Conservation (phyloP, 192 early-diverging fungal species). For the Allomyces javanicus region DNA sequence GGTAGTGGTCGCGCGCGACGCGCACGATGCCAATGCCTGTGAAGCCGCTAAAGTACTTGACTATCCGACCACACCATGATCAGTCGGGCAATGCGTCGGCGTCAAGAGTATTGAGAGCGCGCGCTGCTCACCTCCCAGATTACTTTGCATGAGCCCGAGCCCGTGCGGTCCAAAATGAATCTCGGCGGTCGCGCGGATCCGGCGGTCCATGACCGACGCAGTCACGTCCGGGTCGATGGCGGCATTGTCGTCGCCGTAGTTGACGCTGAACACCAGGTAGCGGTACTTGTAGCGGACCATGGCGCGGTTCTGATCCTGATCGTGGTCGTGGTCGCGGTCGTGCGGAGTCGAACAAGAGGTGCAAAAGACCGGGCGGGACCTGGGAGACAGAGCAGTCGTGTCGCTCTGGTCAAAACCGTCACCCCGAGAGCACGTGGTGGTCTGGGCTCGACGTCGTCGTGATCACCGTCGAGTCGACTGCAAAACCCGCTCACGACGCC, state of each 20-base stretch:
- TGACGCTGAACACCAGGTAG: conserved; percentile 11
- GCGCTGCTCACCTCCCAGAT: conserved; percentile 1
- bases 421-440: too few species aligned
- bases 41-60: conserved; percentile 15
- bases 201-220: conserved; percentile 1
- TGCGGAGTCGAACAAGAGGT: too few species aligned
- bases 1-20: conserved; percentile 8
- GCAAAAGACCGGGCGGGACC: too few species aligned
- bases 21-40: conserved; percentile 15
- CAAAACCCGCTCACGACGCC: too few species aligned
- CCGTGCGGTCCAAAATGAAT: conserved; percentile 12
- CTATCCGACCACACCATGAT: neutral
- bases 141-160: neutral
- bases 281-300: conserved; percentile 20
- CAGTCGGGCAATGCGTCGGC: neutral
- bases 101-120: too few species aligned
- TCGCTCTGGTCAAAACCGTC: too few species aligned
- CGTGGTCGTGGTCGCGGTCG: too few species aligned
- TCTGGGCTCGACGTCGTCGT: too few species aligned
- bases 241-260: conserved; percentile 2
- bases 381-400: too few species aligned
- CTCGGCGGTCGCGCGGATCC: conserved; percentile 7
- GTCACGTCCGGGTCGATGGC: conserved; percentile 3
- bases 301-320: too few species aligned
- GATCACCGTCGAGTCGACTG: too few species aligned